Base-by-base conservation (phyloP, 257 asterid genomes). In the Buddleja alternifolia region DNA sequence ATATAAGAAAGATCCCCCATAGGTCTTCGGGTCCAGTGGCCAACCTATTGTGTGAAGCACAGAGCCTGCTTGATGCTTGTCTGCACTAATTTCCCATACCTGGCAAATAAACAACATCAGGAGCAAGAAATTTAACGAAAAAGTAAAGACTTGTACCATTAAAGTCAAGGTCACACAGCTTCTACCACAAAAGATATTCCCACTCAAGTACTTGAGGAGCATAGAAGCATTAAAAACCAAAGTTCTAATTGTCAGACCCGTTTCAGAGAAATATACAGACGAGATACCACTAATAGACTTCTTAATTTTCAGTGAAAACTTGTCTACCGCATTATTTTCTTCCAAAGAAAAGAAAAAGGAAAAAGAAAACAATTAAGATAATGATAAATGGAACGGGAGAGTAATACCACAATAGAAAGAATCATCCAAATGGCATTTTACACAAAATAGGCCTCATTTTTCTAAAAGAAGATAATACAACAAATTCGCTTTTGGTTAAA, bases 1-100 rank as follows among this genome's bases (percentile, higher is more conserved):
- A 78, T 93, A 93, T 86, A 93, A 51, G 77, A 90, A 93, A 70
- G 97, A 93, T 47, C 99, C 99, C 50, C 99, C 99, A 77, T 93
- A 88, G 23, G 91, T 90, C 84, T 82, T 88, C 66, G 76, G 80
- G 75, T 93, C 95, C 74, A 93, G 78, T 36, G 99, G 99, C 99
- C 99, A 93, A 73, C 99, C 99, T 62, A 93, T 9, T 17, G 99
- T 88, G 75, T 93, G 99, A 73, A 93, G 80, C 79, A 93, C 97
- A 21, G 84, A 78, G 60, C 97, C 99, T 69, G 96, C 85, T 50
- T 82, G 78, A 25, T 88, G 96, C 72, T 85, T 87, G 68, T 87
- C 95, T 50, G 69, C 84, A 76, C 67, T 76, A 74, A 93, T 69
- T 85, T 93, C 99, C 99, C 99, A 93, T 32, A 93, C 97, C 99